Percentiles rank a stretch among this genome's conserved stretches.
phyloP scores from a whole-genome alignment of 2,329 filamentous ascomycete genomes.

The Shiraia bambusicola region DNA sequence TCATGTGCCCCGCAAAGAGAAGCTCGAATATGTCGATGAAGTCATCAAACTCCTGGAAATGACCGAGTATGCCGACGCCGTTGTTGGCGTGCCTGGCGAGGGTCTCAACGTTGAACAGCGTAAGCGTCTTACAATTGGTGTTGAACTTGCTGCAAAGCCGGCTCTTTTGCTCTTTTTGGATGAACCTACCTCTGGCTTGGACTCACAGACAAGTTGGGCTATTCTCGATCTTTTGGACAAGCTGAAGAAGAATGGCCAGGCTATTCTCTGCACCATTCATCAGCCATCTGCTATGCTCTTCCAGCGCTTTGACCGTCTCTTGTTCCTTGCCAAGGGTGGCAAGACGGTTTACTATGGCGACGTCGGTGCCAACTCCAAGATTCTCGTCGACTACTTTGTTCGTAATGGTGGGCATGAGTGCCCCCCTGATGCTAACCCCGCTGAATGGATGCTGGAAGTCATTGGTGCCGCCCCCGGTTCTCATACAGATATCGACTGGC shows the following conservation, averaged over 20 bases:
- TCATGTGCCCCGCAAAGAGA: slow-evolving; percentile 70
- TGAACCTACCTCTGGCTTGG: slow-evolving; percentile 91
- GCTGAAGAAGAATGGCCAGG: slow-evolving; percentile 76
- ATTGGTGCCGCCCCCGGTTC: slow-evolving; percentile 56
- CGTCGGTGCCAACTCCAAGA: slow-evolving; percentile 69
- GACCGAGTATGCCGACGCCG: slow-evolving; percentile 84
- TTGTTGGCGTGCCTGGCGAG: slow-evolving; percentile 88
- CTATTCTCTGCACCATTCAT: slow-evolving; percentile 95
- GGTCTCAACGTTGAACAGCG: slow-evolving; percentile 67
- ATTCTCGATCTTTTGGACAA: slow-evolving; percentile 88
- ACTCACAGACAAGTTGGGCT: slow-evolving; percentile 90
- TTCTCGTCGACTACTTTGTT: slow-evolving; percentile 74
- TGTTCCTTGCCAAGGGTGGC: slow-evolving; percentile 76
- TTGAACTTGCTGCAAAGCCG: slow-evolving; percentile 93
- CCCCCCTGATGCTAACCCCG: slow-evolving; percentile 71
- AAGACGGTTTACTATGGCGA: slow-evolving; percentile 80
- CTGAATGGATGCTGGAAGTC: slow-evolving; percentile 73
- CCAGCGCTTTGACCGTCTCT: slow-evolving; percentile 80
- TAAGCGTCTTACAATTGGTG: slow-evolving; percentile 85
- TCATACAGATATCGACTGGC: slow-evolving; percentile 55
- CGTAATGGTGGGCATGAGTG: slow-evolving; percentile 67
- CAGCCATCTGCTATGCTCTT: slow-evolving; percentile 96
- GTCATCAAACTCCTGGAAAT: slow-evolving; percentile 90
- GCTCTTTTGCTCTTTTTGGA: slow-evolving; percentile 88
- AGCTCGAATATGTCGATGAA: slow-evolving; percentile 83